Percentiles rank a stretch among this genome's conserved stretches.
Evolutionary conservation across 192 early-diverging fungal species (phyloP).

Genomic region (Diversispora epigaea): DNA sequence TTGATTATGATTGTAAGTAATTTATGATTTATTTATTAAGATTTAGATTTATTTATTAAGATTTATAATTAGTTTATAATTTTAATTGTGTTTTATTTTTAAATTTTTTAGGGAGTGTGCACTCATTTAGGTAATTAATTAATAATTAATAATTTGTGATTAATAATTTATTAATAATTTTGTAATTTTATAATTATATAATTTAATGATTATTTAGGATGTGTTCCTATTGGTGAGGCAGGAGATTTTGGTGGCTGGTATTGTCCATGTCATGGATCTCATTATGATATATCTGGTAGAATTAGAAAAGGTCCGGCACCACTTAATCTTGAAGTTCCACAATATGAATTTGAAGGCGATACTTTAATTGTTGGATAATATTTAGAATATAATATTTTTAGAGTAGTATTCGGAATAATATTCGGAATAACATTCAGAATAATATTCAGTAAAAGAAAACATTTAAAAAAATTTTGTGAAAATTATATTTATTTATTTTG

Average conservation of each 20-base stretch:
- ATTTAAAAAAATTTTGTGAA: too few relatives aligned
- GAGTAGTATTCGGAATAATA: neutral
- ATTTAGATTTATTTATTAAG: neutral
- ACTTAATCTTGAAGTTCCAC: conserved; percentile 95
- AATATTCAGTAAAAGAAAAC: too few relatives aligned
- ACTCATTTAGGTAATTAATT: conserved; percentile 49
- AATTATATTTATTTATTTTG: too few relatives aligned
- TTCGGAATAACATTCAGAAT: too few relatives aligned
- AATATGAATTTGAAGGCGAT: conserved; percentile 60
- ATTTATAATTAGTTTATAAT: neutral
- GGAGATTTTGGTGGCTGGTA: conserved; percentile 99
- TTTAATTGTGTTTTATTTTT: neutral
- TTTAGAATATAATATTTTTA: neutral
- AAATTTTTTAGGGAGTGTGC: conserved; percentile 39
- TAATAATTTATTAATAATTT: neutral
- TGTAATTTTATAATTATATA: neutral
- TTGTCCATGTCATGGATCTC: conserved; percentile 99
- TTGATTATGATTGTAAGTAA: conserved; percentile 87
- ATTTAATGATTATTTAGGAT: conserved; percentile 76
- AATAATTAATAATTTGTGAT: neutral
- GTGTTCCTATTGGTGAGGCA: conserved; percentile 96
- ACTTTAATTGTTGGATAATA: conserved; percentile 88
- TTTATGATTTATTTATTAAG: conserved; percentile 34
- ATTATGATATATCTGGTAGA: conserved; percentile 98
- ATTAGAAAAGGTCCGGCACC: conserved; percentile 98